These are phyloP conservation scores for Amanita inopinata DNA, from an alignment of 768 basidiomycete species.

Conservation along the genomic window DNA sequence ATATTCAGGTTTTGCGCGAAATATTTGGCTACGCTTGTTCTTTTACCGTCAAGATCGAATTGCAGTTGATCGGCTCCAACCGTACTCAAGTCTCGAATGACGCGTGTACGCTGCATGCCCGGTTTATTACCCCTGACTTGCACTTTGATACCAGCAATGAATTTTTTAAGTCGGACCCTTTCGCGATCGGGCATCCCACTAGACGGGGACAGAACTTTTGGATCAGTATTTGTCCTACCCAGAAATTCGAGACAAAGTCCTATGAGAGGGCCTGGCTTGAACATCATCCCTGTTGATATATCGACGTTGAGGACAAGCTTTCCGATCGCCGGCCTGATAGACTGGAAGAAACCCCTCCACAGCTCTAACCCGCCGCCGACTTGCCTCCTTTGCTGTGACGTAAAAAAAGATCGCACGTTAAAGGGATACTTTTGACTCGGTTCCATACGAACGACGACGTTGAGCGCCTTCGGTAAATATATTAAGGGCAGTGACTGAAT, in stretches of 20 bases:
- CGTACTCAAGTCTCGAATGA: slow-evolving; percentile 44
- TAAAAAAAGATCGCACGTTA: slow-evolving; percentile 71
- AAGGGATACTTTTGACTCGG: slow-evolving; percentile 61
- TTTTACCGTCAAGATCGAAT: slow-evolving; percentile 42
- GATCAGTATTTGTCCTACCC: slow-evolving; percentile 13
- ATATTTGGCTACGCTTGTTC: slow-evolving; percentile 15
- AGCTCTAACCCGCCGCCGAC: slow-evolving; percentile 58
- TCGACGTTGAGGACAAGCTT: slow-evolving; percentile 67
- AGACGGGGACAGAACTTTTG: slow-evolving; percentile 20
- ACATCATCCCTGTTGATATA: slow-evolving; percentile 71
- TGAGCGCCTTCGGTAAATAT: slow-evolving; percentile 40
- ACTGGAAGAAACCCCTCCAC: slow-evolving; percentile 80
- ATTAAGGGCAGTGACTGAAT: background rate
- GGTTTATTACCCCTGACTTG: slow-evolving; percentile 16
- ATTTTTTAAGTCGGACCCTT: slow-evolving; percentile 29
- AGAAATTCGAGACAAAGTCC: slow-evolving; percentile 50
- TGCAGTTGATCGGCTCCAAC: slow-evolving; percentile 36
- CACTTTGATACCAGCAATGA: slow-evolving; percentile 25
- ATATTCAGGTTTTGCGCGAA: slow-evolving; percentile 15
- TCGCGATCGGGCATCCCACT: slow-evolving; percentile 39
- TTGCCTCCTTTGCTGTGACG: slow-evolving; percentile 36
- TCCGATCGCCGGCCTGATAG: slow-evolving; percentile 57
- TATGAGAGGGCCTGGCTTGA: slow-evolving; percentile 51
- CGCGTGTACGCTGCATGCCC: slow-evolving; percentile 23
- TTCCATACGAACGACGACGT: slow-evolving; percentile 69